phyloP scores from a whole-genome alignment of 441 rosid species.

The Melastoma candidum region DNA sequence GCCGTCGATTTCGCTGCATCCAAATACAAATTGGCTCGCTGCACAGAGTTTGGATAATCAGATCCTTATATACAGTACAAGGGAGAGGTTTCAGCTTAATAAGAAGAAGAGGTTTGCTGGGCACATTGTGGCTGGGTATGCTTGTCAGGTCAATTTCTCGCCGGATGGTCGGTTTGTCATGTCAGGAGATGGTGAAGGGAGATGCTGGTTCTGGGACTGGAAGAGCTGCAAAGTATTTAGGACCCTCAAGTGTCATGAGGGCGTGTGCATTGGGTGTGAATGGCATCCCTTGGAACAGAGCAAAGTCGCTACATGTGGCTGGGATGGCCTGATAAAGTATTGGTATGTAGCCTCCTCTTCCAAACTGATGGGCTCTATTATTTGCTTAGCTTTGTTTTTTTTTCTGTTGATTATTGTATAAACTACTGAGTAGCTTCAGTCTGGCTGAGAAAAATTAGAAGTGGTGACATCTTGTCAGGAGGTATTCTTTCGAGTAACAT shows the following conservation, averaged over 20 bases:
- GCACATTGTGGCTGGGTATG: constrained; percentile 90
- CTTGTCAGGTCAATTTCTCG: constrained; percentile 97
- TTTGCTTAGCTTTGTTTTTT: neutral
- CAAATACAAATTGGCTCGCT: constrained; percentile 91
- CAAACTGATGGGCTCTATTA: neutral
- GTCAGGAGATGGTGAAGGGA: constrained; percentile 99
- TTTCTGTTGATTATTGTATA: too few species aligned
- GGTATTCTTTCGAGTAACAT: too few species aligned
- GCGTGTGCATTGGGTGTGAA: constrained; percentile 81
- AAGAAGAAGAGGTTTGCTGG: constrained; percentile 98
- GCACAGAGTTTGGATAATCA: constrained; percentile 98
- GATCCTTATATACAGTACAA: constrained; percentile 81
- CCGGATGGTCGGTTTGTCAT: constrained; percentile 98
- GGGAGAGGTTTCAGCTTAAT: constrained; percentile 97
- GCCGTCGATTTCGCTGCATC: constrained; percentile 93
- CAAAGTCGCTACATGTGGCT: constrained; percentile 99
- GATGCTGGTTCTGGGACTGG: constrained; percentile 99
- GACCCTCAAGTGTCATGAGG: constrained; percentile 84
- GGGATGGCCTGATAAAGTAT: constrained; percentile 99
- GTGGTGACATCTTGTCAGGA: too few species aligned
- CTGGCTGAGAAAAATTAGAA: too few species aligned
- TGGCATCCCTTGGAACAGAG: constrained; percentile 99
- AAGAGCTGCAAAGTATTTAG: constrained; percentile 94
- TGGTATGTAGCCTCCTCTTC: constrained; percentile 48
- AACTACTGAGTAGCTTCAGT: too few species aligned